phyloP scores from a whole-genome alignment of 768 basidiomycete species.

The Tricholoma terreum region DNA sequence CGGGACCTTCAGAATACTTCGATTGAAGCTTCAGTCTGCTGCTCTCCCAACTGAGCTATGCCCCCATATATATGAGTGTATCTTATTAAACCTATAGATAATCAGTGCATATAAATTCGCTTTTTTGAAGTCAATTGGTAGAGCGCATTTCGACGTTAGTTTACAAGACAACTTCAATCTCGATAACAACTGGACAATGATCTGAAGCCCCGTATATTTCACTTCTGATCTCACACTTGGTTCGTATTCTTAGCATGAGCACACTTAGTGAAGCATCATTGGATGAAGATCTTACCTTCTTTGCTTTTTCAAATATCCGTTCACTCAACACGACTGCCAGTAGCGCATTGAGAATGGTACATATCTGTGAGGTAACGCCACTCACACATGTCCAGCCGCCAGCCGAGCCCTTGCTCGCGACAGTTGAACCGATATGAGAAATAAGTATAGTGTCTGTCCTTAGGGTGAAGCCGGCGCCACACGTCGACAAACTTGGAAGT shows the following conservation, averaged over 20 bases:
- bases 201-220: slow-evolving; percentile 89
- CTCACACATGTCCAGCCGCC: slow-evolving; percentile 85
- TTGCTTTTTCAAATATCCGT: slow-evolving; percentile 58
- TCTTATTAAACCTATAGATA: neutral
- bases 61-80: slow-evolving; percentile 28
- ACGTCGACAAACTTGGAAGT: slow-evolving; percentile 63
- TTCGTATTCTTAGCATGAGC: slow-evolving; percentile 5
- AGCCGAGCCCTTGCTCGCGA: slow-evolving; percentile 76
- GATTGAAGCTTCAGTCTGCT: slow-evolving; percentile 51
- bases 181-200: slow-evolving; percentile 79
- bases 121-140: too few relatives aligned
- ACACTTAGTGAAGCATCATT: neutral
- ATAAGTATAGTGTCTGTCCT: slow-evolving; percentile 75
- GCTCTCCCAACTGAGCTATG: slow-evolving; percentile 69
- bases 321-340: slow-evolving; percentile 71
- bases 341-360: neutral
- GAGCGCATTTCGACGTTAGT: too few relatives aligned
- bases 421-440: slow-evolving; percentile 84
- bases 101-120: too few relatives aligned
- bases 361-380: slow-evolving; percentile 1
- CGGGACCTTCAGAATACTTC: slow-evolving; percentile 59
- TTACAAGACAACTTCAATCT: slow-evolving; percentile 51
- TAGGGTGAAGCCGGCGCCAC: slow-evolving; percentile 73
- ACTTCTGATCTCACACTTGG: slow-evolving; percentile 75
- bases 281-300: slow-evolving; percentile 40